Evolutionary conservation across 345 rosid genomes (phyloP).

Genomic region (Capsella bursapastoris): DNA sequence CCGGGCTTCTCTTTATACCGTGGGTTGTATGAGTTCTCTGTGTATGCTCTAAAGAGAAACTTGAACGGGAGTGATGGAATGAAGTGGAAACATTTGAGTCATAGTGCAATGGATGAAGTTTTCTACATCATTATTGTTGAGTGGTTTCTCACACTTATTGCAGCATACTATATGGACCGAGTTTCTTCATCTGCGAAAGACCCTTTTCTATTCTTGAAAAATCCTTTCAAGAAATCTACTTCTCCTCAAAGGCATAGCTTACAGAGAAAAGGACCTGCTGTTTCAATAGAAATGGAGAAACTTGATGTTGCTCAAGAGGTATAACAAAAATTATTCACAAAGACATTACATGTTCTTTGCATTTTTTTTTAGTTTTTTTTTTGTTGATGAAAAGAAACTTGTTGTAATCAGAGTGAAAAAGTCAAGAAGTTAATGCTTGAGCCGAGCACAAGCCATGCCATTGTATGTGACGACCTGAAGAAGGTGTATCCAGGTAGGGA

Average conservation of each 20-base stretch:
- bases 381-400: not conserved
- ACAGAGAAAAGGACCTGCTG: constrained; percentile 62
- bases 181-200: constrained; percentile 55
- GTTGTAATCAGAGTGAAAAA: constrained; percentile 61
- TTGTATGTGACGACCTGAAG: constrained; percentile 66
- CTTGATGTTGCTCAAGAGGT: constrained; percentile 87
- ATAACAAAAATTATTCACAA: constrained; percentile 1
- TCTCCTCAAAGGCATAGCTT: constrained; percentile 54
- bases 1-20: constrained; percentile 88
- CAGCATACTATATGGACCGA: constrained; percentile 70
- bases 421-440: constrained; percentile 69
- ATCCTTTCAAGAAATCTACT: constrained; percentile 44
- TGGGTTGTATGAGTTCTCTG: constrained; percentile 81
- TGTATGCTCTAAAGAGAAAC: constrained; percentile 56
- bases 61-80: constrained; percentile 67
- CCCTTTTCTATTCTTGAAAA: constrained; percentile 57
- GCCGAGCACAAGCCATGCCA: constrained; percentile 54
- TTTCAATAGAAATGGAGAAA: constrained; percentile 72
- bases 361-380: not conserved
- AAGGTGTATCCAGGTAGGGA: constrained; percentile 88
- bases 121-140: constrained; percentile 68
- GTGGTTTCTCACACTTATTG: constrained; percentile 66
- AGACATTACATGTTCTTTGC: not conserved
- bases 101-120: constrained; percentile 68
- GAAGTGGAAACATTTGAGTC: constrained; percentile 67